phyloP scores from a whole-genome alignment of 352 stramenopile genomes.

The Globisporangium sylvaticum region DNA sequence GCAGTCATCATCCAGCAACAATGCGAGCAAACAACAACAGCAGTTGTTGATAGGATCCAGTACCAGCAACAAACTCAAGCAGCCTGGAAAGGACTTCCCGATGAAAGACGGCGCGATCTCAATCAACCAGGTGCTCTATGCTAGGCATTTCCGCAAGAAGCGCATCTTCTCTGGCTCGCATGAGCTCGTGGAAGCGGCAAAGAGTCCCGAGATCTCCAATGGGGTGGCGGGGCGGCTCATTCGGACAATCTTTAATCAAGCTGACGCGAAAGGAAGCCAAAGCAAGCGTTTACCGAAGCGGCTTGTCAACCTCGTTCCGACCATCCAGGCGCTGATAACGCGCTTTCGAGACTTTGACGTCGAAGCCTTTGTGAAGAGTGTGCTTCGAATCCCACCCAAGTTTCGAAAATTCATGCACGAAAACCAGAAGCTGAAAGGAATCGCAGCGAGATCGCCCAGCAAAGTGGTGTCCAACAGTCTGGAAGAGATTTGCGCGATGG shows the following conservation, averaged over 20 bases:
- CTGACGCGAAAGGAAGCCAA: constrained; percentile 14
- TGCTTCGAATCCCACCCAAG: constrained; percentile 27
- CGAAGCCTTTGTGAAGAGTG: constrained; percentile 24
- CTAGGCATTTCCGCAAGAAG: constrained; percentile 33
- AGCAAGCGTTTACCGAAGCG: constrained; percentile 48
- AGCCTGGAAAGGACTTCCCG: background rate
- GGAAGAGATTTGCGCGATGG: constrained; percentile 19
- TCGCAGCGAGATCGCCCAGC: constrained; percentile 12
- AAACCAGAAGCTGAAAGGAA: constrained; percentile 27
- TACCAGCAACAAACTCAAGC: background rate
- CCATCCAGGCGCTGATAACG: constrained; percentile 41
- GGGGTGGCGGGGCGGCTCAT: constrained; percentile 42
- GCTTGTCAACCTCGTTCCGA: constrained; percentile 56
- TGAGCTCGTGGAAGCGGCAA: constrained; percentile 28
- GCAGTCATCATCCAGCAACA: background rate
- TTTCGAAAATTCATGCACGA: constrained; percentile 49
- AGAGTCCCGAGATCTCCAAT: constrained; percentile 27
- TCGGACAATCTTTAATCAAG: constrained; percentile 35
- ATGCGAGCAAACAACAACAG: background rate
- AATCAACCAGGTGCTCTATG: constrained; percentile 68
- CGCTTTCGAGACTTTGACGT: constrained; percentile 36
- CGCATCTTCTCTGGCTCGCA: constrained; percentile 34
- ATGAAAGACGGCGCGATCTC: constrained; percentile 20
- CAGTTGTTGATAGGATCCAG: background rate
- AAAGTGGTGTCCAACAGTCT: background rate